Evolutionary conservation across 805 yeast species (phyloP), one percentile per base, ranked within the genome.

Genomic region (Candida ovalis): DNA sequence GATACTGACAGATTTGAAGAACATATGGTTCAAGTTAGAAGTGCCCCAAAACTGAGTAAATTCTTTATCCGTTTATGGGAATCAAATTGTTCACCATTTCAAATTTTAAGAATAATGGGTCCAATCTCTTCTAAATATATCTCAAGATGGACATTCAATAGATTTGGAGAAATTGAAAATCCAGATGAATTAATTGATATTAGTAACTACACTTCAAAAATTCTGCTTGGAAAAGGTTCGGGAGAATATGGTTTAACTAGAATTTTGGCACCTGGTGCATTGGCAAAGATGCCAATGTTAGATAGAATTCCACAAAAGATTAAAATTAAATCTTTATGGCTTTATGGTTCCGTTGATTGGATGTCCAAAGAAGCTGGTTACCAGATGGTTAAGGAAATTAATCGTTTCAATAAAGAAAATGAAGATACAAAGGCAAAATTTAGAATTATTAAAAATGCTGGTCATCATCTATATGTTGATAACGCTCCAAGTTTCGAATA

Each of bases 321-420:
- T 1, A 50, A 55, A 17, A 52, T 77, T 15, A 80, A 80, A 3
- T 71, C 80, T 1, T 61, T 81, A 27, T 81, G 86, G 83, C 52
- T 82, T 22, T 83, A 83, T 56, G 89, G 89, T 9, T 87, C 82
- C 50, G 68, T 64, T 35, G 89, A 83, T 61, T 83, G 89, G 89
- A 83, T 83, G 88, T 78, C 78, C 51, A 77, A 72, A 45, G 73
- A 71, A 41, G 86, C 84, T 12, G 89, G 89, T 2, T 60, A 68
- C 36, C 68, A 73, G 35, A 68, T 71, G 45, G 73, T 70, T 15
- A 60, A 68, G 12, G 64, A 63, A 41, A 63, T 72, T 42, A 64
- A 65, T 50, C 28, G 55, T 46, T 32, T 48, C 15, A 53, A 53
- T 39, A 49, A 53, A 2, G 39, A 47, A 12, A 40, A 43, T 3